Conservation (phyloP, 2,329 filamentous ascomycete genomes). For the Ceratocystis smalleyi region DNA sequence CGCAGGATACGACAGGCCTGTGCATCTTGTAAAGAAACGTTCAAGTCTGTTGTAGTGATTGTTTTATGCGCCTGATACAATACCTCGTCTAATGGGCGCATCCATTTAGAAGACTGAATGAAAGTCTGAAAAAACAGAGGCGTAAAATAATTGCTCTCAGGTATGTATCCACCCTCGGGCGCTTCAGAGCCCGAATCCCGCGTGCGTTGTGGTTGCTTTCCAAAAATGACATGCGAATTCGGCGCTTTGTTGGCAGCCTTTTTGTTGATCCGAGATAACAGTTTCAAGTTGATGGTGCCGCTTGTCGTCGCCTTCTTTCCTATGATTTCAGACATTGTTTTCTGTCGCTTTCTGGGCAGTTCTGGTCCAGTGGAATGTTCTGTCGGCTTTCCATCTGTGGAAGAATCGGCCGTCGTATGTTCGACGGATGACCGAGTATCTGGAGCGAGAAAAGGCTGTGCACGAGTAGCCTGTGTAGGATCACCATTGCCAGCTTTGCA, state of each 20-base stretch:
- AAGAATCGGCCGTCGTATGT: neutral
- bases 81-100: slow-evolving; percentile 53
- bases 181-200: slow-evolving; percentile 29
- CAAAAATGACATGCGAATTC: slow-evolving; percentile 45
- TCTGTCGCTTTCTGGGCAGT: slow-evolving; percentile 8
- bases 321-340: slow-evolving; percentile 14
- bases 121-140: slow-evolving; percentile 46
- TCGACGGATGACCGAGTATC: neutral
- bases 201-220: slow-evolving; percentile 42
- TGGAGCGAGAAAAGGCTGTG: neutral
- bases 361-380: neutral
- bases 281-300: neutral
- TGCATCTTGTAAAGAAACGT: slow-evolving; percentile 67
- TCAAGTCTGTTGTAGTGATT: slow-evolving; percentile 68
- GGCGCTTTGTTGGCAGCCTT: slow-evolving; percentile 43
- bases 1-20: slow-evolving; percentile 78
- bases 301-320: neutral
- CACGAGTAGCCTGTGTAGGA: neutral
- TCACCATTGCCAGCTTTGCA: neutral
- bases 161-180: slow-evolving; percentile 29
- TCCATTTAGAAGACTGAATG: slow-evolving; percentile 39
- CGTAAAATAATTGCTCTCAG: slow-evolving; percentile 48
- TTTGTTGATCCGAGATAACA: slow-evolving; percentile 25
- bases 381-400: neutral
- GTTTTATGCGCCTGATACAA: slow-evolving; percentile 78